Base-by-base conservation (phyloP, 2,329 filamentous ascomycete genomes). In the Sporothrix humicola region DNA sequence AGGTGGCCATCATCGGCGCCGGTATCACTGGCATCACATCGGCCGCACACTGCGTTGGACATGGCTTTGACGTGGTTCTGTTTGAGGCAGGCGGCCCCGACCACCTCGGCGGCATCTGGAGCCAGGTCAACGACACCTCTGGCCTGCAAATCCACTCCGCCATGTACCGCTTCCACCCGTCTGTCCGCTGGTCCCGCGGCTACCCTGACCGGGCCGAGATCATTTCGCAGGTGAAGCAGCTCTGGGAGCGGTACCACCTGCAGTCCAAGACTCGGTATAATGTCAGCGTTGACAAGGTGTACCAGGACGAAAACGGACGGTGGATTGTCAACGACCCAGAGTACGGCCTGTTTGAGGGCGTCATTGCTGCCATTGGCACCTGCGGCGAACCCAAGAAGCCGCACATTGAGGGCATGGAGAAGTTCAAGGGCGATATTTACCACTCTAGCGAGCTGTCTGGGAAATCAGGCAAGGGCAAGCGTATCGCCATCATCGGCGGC, bases 151-250 rank as follows among this genome's bases (percentile, higher is more conserved):
- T 97, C 26, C 93, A 97, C 80, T 93, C 90, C 23, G 81, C 95
- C 73, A 96, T 96, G 93, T 97, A 95, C 81, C 89, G 93, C 26
- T 97, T 97, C 80, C 92, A 95, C 77, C 94, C 94, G 0, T 92
- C 91, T 0, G 89, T 97, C 0, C 85, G 88, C 75, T 97, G 92
- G 90, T 84, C 88, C 48, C 84, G 86, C 44, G 92, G 92, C n/a
- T 97, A 97, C 78, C 94, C 94, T 0, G 87, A 91, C 75, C 90
- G 92, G 69, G 84, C 91, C 76, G 89, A 95, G 81, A 96, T 97
- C 74, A 85, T 95, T 59, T 85, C 86, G 31, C 90, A 95, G 79
- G 90, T 96, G 12, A 86, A 86, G 20, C 82, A 90, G 74, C 83
- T 97, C 0, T 97, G 93, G 93, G 86, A 93, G 77, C 86, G 86